phyloP scores from a whole-genome alignment of 495 filamentous ascomycete genomes.

The Neurospora sp. region DNA sequence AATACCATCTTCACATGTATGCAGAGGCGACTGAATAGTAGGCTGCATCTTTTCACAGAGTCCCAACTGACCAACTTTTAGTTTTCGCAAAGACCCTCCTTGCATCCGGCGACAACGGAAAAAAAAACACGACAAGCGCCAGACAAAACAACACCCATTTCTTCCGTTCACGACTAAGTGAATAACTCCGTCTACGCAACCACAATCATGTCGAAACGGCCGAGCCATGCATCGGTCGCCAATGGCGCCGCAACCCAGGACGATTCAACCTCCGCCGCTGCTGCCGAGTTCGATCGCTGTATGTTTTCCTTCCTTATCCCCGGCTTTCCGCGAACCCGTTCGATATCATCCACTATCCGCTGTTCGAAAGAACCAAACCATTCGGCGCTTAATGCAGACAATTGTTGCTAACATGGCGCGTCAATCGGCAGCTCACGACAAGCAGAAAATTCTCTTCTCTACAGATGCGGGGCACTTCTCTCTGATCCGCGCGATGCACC shows the following conservation, averaged over 20 bases:
- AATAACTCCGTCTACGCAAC: neutral
- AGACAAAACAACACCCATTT: neutral
- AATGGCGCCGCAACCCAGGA: slow-evolving; percentile 31
- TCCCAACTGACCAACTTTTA: neutral
- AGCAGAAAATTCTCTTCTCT: slow-evolving; percentile 76
- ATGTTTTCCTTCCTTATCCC: slow-evolving; percentile 7
- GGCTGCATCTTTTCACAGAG: neutral
- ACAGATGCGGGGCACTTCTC: slow-evolving; percentile 64
- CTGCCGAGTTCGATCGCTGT: slow-evolving; percentile 2
- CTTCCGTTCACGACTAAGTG: neutral
- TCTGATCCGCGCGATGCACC: slow-evolving; percentile 68
- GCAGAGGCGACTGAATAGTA: neutral
- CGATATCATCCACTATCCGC: neutral
- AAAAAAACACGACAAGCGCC: neutral
- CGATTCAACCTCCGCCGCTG: neutral
- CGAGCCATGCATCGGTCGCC: slow-evolving; percentile 20
- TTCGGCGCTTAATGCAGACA: neutral
- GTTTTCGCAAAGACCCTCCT: neutral
- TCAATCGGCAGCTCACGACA: slow-evolving; percentile 51
- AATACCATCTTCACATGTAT: neutral
- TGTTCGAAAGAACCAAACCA: neutral
- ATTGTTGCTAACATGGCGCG: neutral
- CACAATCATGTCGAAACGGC: slow-evolving; percentile 40
- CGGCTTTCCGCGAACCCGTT: neutral
- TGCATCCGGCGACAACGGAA: neutral